These are phyloP conservation scores for Prillingera fragicola DNA, from an alignment of 1,284 basidiomycete genomes.

Conservation along the genomic window DNA sequence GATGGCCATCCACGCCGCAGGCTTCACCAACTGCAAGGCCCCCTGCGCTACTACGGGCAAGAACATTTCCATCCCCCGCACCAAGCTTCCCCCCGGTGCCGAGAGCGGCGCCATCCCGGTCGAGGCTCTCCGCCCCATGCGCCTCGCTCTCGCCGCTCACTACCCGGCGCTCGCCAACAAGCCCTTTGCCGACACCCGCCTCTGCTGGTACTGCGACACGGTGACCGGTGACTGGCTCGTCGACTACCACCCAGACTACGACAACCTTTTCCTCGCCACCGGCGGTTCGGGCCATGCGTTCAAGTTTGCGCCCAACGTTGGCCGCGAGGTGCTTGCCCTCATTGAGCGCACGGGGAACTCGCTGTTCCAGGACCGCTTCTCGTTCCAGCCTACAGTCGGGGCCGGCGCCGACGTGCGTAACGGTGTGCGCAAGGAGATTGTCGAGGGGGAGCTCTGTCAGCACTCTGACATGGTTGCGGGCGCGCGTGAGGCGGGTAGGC, in stretches of 20 bases:
- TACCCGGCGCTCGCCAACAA: constrained; percentile 45
- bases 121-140: constrained; percentile 29
- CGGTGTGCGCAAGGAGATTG: constrained; percentile 26
- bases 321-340: constrained; percentile 64
- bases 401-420: constrained; percentile 38
- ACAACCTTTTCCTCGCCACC: constrained; percentile 48
- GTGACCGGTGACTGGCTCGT: constrained; percentile 52
- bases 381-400: constrained; percentile 40
- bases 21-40: constrained; percentile 25
- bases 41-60: constrained; percentile 26
- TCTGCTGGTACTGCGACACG: constrained; percentile 49
- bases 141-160: constrained; percentile 28
- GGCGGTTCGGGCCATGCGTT: constrained; percentile 52
- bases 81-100: constrained; percentile 41
- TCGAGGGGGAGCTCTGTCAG: constrained; percentile 4
- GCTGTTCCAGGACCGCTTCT: constrained; percentile 51
- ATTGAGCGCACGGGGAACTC: constrained; percentile 57
- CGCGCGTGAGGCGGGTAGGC: constrained; percentile 2
- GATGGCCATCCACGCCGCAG: constrained; percentile 50
- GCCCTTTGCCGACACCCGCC: constrained; percentile 40
- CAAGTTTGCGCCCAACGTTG: constrained; percentile 77
- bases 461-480: constrained; percentile 12
- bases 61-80: constrained; percentile 43
- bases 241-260: constrained; percentile 48
- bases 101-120: constrained; percentile 41